Evolutionary conservation across 1,284 basidiomycete genomes (phyloP), one percentile per base, ranked within the genome.

Genomic region (Cutaneotrichosporon cavernicola): DNA sequence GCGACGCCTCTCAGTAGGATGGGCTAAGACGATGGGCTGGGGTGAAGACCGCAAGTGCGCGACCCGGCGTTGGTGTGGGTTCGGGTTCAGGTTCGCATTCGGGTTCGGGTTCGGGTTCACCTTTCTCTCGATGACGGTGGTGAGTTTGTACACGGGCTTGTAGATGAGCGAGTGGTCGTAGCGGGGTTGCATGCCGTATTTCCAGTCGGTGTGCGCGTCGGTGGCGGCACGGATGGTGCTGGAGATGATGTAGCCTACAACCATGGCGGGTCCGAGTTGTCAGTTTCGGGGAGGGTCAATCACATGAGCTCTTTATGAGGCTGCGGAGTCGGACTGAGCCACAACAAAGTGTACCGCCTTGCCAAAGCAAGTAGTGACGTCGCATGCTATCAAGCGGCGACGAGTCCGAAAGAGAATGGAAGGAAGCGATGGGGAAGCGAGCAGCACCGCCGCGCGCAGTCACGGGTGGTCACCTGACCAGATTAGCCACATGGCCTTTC

Each of bases 171-270:
- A 21, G n/a, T 9, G 53, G 53, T 9, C 34, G 16, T n/a, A 4
- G 30, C 21, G 53, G 34, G 18, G 18, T 8, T 16, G 16, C 43
- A n/a, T 1, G 18, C 43, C 43, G 9, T 38, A 2, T 13, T 57
- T 57, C 38, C 40, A 46, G 40, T 57, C 56, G 38, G 11, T 36
- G 56, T 57, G 56, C 18, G 56, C 56, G 38, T 57, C 56, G 26
- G 16, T 30, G 56, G 26, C 56, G 6, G 56, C 56, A 6, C 31
- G 56, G 38, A 32, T 22, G 7, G 32, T 46, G 38, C 11, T 14
- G 22, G 56, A 16, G 40, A 57, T 31, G 13, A 57, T 40, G 26
- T 5, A 4, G 10, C 8, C 31, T n/a, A 51, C 5, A 11, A 51
- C 49, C 49, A 51, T 51, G 21, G 49, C 26, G 49, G 30, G 13